Conservation (phyloP, 164 flowering plant species). For the Vitis rotundifolia region DNA sequence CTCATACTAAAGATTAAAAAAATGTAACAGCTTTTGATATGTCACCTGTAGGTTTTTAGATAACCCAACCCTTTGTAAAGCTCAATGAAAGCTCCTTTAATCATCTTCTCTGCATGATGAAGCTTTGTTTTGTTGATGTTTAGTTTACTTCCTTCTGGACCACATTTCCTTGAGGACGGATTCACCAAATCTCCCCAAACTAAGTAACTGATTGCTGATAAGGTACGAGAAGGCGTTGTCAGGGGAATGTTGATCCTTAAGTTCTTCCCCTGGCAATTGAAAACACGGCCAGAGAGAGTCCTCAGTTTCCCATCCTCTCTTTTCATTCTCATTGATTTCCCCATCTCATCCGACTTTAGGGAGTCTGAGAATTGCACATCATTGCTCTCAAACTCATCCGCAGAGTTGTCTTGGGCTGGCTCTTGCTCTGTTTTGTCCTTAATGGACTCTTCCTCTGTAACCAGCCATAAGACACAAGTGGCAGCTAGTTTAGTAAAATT, state of each 20-base stretch:
- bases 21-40: background rate
- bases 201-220: slow-evolving; percentile 74
- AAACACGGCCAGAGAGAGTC: slow-evolving; percentile 43
- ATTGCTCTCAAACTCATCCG: slow-evolving; percentile 39
- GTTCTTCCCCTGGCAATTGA: slow-evolving; percentile 77
- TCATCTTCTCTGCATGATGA: slow-evolving; percentile 95
- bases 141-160: slow-evolving; percentile 53
- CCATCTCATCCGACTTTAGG: slow-evolving; percentile 47
- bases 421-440: slow-evolving; percentile 54
- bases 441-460: slow-evolving; percentile 62
- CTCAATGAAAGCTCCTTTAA: slow-evolving; percentile 77
- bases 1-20: background rate
- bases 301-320: slow-evolving; percentile 53
- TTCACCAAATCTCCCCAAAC: slow-evolving; percentile 75
- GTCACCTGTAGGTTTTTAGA: slow-evolving; percentile 84
- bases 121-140: slow-evolving; percentile 74
- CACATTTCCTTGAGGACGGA: slow-evolving; percentile 68
- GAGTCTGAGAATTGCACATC: slow-evolving; percentile 41
- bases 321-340: slow-evolving; percentile 38
- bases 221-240: slow-evolving; percentile 77
- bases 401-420: slow-evolving; percentile 37
- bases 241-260: slow-evolving; percentile 75
- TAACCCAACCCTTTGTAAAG: slow-evolving; percentile 85
- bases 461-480: slow-evolving; percentile 3
- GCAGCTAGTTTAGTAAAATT: background rate